A percentile compares a stretch with the other conserved stretches of the same genome.
Conservation (phyloP, 1,284 basidiomycete species). For the Rhodotorula sp. region DNA sequence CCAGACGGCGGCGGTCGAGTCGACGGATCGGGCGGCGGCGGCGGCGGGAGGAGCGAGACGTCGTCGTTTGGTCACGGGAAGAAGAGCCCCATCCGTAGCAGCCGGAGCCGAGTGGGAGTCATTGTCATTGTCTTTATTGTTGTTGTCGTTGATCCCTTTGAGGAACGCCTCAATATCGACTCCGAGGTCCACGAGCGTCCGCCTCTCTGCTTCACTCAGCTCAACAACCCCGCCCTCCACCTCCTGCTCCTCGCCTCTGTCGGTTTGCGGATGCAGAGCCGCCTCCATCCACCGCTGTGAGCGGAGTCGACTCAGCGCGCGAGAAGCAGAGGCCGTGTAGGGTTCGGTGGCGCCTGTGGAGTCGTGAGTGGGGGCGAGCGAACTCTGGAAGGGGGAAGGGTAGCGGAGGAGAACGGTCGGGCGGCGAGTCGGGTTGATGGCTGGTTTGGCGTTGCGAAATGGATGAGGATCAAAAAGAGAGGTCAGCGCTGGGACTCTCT, state of each 20-base stretch:
- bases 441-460: neutral
- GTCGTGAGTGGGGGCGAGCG: conserved; percentile 41
- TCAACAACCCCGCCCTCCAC: neutral
- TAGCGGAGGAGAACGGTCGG: conserved; percentile 9
- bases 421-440: neutral
- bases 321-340: conserved; percentile 12
- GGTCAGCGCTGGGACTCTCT: no score
- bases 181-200: neutral
- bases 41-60: neutral
- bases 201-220: neutral
- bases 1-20: neutral
- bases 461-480: no score
- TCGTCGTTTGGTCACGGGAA: no score
- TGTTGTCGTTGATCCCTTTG: neutral
- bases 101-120: no score
- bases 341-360: conserved; percentile 33
- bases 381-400: conserved; percentile 11
- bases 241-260: neutral
- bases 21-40: neutral
- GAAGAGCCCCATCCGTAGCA: no score
- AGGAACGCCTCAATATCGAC: conserved; percentile 1
- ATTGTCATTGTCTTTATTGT: no score
- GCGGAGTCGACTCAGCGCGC: conserved; percentile 6
- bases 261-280: neutral
- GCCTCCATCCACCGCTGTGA: conserved; percentile 11